These are phyloP conservation scores for Dendrobium nobile DNA, from an alignment of 106 monocot species.

Conservation along the genomic window DNA sequence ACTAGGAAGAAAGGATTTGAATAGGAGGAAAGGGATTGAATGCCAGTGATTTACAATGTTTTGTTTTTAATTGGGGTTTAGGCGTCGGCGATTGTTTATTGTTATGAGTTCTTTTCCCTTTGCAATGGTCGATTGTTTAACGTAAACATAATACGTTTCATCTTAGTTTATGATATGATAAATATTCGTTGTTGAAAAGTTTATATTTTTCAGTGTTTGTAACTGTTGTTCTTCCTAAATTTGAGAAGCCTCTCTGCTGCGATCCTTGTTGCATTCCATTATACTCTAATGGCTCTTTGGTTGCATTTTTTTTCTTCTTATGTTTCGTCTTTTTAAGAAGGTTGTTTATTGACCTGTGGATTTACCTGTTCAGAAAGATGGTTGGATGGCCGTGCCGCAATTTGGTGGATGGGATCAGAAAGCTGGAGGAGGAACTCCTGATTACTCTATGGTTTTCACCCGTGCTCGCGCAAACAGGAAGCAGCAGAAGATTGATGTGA, in stretches of 20 bases:
- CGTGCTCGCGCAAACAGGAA: conserved; percentile 23
- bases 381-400: conserved; percentile 13
- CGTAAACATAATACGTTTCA: neutral
- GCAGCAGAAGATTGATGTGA: conserved; percentile 17
- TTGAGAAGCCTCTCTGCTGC: neutral
- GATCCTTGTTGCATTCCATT: conserved; percentile 2
- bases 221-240: neutral
- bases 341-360: neutral
- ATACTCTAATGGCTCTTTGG: neutral
- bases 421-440: conserved; percentile 2
- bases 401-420: conserved; percentile 30
- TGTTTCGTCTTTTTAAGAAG: neutral
- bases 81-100: neutral
- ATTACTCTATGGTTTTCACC: conserved; percentile 28
- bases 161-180: neutral
- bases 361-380: neutral
- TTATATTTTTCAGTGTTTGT: neutral
- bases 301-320: neutral
- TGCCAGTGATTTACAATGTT: neutral
- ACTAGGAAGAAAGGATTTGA: neutral
- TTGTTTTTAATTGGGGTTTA: neutral
- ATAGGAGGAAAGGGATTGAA: neutral
- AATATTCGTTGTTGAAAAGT: neutral
- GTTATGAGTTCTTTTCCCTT: neutral
- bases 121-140: neutral